Evolutionary conservation across 495 filamentous ascomycete species (phyloP).

Genomic region (Talaromyces thailandensis): DNA sequence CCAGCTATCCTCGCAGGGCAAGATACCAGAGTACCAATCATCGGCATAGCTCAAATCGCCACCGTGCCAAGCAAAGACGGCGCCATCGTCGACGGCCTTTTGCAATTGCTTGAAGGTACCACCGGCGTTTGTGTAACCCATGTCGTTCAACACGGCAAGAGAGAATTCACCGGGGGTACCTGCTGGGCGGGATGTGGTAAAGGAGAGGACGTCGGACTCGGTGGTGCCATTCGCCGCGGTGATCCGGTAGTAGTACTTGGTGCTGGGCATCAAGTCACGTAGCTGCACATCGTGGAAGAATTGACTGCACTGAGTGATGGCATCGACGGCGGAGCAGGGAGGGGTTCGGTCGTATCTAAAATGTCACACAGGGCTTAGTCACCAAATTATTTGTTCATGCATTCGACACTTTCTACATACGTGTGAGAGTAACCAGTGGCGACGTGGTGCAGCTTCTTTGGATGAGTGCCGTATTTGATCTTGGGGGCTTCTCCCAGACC

Average conservation of each 20-base stretch:
- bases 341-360: constrained; percentile 42
- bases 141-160: constrained; percentile 37
- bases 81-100: constrained; percentile 25
- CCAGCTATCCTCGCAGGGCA: constrained; percentile 39
- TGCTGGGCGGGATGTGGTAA: constrained; percentile 32
- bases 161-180: constrained; percentile 23
- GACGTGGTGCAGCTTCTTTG: constrained; percentile 16
- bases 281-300: constrained; percentile 40
- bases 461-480: constrained; percentile 30
- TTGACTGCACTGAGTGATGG: constrained; percentile 41
- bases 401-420: constrained; percentile 11
- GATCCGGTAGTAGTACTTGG: constrained; percentile 40
- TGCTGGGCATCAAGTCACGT: constrained; percentile 24
- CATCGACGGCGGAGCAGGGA: constrained; percentile 33
- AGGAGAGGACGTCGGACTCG: constrained; percentile 26
- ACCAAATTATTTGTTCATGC: neutral
- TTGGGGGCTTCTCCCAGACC: constrained; percentile 31
- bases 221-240: constrained; percentile 35
- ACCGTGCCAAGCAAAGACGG: constrained; percentile 43
- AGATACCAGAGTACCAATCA: constrained; percentile 41
- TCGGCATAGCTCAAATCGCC: constrained; percentile 42
- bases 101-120: constrained; percentile 35
- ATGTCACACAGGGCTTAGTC: neutral
- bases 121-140: constrained; percentile 40
- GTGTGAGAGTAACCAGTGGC: constrained; percentile 28